A percentile compares a stretch with the other conserved stretches of the same genome.
Evolutionary conservation across 768 basidiomycete genomes (phyloP).

Genomic region (Xanthoconium purpureum): DNA sequence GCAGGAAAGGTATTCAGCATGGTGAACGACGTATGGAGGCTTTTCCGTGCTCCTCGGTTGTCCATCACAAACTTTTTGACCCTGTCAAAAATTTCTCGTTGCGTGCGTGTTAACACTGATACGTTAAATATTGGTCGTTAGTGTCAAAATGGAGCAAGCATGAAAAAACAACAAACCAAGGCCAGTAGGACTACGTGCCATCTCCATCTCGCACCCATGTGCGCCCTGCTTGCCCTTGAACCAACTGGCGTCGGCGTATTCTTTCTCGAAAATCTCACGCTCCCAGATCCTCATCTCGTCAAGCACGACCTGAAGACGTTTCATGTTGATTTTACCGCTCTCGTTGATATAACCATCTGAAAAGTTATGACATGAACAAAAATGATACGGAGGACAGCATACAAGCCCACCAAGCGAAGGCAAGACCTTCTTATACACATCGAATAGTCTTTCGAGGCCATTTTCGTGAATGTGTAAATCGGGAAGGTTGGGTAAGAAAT

Average conservation of each 20-base stretch:
- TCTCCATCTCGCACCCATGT: slow-evolving; percentile 63
- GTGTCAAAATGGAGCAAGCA: not conserved
- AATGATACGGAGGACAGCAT: not conserved
- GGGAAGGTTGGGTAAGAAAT: slow-evolving; percentile 94
- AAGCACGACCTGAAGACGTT: slow-evolving; percentile 79
- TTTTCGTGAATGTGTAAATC: slow-evolving; percentile 98
- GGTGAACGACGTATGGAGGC: slow-evolving; percentile 43
- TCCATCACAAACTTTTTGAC: slow-evolving; percentile 73
- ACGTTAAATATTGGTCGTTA: not conserved
- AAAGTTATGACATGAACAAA: slow-evolving; percentile 1
- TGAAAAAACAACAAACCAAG: slow-evolving; percentile 49
- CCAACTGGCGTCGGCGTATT: slow-evolving; percentile 88
- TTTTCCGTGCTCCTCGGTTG: slow-evolving; percentile 35
- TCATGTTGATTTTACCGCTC: slow-evolving; percentile 74
- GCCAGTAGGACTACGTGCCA: slow-evolving; percentile 52
- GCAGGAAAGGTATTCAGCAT: slow-evolving; percentile 81
- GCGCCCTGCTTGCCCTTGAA: slow-evolving; percentile 90
- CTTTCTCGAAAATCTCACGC: slow-evolving; percentile 86
- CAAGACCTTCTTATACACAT: slow-evolving; percentile 90
- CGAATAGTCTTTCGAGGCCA: slow-evolving; percentile 88
- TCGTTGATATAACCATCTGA: slow-evolving; percentile 93
- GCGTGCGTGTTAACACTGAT: slow-evolving; percentile 66
- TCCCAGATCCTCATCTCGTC: slow-evolving; percentile 90
- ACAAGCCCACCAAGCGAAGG: slow-evolving; percentile 60
- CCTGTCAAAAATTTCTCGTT: slow-evolving; percentile 74